A percentile compares a stretch with the other conserved stretches of the same genome.
Conservation (phyloP, 139 green algal genomes). For the Nannochloris sp. region DNA sequence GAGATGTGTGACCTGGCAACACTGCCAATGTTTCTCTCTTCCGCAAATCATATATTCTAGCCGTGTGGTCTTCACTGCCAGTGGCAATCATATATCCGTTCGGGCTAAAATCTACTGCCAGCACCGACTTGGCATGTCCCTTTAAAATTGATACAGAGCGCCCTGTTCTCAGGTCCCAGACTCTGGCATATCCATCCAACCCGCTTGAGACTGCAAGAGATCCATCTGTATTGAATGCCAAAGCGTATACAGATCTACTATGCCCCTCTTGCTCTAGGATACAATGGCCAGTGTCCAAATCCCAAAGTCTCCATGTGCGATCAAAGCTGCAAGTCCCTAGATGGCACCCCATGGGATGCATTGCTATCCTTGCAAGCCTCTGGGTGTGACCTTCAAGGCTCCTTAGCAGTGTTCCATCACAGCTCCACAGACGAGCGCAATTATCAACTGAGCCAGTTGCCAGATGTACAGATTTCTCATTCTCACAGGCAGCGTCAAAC, state of each 20-base stretch:
- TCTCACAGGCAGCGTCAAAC: slow-evolving; percentile 12
- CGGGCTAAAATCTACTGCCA: slow-evolving; percentile 77
- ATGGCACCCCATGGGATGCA: slow-evolving; percentile 81
- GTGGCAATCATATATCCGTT: slow-evolving; percentile 74
- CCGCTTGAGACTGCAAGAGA: slow-evolving; percentile 61
- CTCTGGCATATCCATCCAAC: slow-evolving; percentile 64
- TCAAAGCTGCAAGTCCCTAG: slow-evolving; percentile 80
- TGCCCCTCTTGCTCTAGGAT: slow-evolving; percentile 97
- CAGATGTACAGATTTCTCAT: slow-evolving; percentile 17
- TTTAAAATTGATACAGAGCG: slow-evolving; percentile 67
- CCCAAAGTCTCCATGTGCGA: slow-evolving; percentile 93
- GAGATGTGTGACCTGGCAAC: slow-evolving; percentile 63
- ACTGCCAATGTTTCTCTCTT: slow-evolving; percentile 61
- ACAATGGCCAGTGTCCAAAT: slow-evolving; percentile 66
- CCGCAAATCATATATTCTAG: slow-evolving; percentile 83
- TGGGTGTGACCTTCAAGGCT: slow-evolving; percentile 71
- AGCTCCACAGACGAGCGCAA: slow-evolving; percentile 47
- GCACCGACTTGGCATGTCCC: slow-evolving; percentile 83
- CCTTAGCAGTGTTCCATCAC: slow-evolving; percentile 40
- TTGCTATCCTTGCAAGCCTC: slow-evolving; percentile 70
- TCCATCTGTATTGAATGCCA: slow-evolving; percentile 80
- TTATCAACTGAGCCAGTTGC: slow-evolving; percentile 63
- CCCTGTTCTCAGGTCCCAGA: slow-evolving; percentile 91
- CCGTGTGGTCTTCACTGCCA: slow-evolving; percentile 74
- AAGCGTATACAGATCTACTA: slow-evolving; percentile 76